These are phyloP conservation scores for Leptomonas pyrrhocoris DNA, from an alignment of 208 protist genomes.

Conservation along the genomic window DNA sequence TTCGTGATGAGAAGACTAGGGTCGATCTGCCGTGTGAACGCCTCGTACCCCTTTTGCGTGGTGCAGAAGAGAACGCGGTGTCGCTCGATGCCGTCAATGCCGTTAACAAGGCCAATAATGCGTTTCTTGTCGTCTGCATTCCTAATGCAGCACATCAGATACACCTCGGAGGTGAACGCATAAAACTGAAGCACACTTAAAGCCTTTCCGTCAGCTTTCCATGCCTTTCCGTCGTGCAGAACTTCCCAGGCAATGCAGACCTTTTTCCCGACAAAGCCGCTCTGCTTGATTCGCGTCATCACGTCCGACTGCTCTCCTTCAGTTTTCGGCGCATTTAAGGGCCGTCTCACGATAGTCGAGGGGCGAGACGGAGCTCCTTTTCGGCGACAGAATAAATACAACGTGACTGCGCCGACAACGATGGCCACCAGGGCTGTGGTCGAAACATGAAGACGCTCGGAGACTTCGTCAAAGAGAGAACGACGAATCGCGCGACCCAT, in stretches of 20 bases:
- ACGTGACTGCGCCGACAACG: constrained; percentile 57
- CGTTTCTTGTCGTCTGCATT: constrained; percentile 48
- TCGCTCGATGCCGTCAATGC: constrained; percentile 55
- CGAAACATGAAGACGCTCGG: constrained; percentile 44
- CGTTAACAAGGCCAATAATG: constrained; percentile 48
- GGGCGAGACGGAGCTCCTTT: constrained; percentile 26
- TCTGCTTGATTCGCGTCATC: constrained; percentile 39
- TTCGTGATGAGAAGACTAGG: constrained; percentile 69
- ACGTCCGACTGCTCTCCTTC: constrained; percentile 21
- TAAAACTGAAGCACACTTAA: constrained; percentile 48
- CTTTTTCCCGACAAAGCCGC: constrained; percentile 52
- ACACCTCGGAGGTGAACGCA: constrained; percentile 64
- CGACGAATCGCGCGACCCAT: constrained; percentile 35
- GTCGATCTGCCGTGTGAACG: constrained; percentile 82
- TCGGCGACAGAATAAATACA: constrained; percentile 52
- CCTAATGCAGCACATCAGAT: constrained; percentile 77
- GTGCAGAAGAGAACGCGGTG: constrained; percentile 86
- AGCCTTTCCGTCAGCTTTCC: constrained; percentile 53
- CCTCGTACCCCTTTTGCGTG: constrained; percentile 82
- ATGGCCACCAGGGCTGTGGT: constrained; percentile 52
- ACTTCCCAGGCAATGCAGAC: constrained; percentile 82
- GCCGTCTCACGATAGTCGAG: constrained; percentile 13
- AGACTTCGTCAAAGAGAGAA: constrained; percentile 69
- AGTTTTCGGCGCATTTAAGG: constrained; percentile 25
- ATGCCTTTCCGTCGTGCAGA: constrained; percentile 47